Evolutionary conservation across 768 basidiomycete species (phyloP), one percentile per base, ranked within the genome.

Genomic region (Coprinellus aureogranulatus): DNA sequence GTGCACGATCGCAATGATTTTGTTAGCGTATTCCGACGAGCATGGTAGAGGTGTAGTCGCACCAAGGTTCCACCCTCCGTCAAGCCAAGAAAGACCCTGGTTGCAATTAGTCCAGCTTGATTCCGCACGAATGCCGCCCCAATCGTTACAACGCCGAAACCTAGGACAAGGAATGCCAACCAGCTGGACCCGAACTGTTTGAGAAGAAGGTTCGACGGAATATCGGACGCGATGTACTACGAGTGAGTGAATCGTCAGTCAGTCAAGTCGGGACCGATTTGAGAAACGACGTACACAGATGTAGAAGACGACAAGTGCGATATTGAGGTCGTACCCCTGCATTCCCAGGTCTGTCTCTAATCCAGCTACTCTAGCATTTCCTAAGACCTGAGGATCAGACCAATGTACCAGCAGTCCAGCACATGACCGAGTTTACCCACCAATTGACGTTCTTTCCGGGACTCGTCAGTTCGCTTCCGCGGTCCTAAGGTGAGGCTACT

Each of bases 31-130:
- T 4, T 39, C 10, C 14, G 42, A 22, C 3, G 41, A 27, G 34
- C 44, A 46, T 40, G 23, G 49, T 27, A 42, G 53, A 18, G 20
- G 41, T 16, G 31, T 18, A 39, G 26, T 62, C 72, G 20, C 48
- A 75, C 76, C 65, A 78, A 55, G 1, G 75, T 74, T 22, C 76
- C 76, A n/a, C 74, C 75, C 62, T 77, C 77, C 14, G 72, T 67
- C 12, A 78, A 66, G 27, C 77, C 75, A 11, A 78, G 64, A 45
- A 78, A 70, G 1, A 76, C 67, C 46, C 77, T 62, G 1, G 72
- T 74, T 10, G 61, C 69, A 3, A 77, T 64, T 18, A 77, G 62
- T 0, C 68, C 69, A 4, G 60, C 52, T 57, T 68, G 73, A 34
- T 67, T 68, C 20, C 68, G 61, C 4, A 77, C 68, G 42, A 78